These are phyloP conservation scores for Trametes cingulata DNA, from an alignment of 768 basidiomycete species.

Conservation along the genomic window DNA sequence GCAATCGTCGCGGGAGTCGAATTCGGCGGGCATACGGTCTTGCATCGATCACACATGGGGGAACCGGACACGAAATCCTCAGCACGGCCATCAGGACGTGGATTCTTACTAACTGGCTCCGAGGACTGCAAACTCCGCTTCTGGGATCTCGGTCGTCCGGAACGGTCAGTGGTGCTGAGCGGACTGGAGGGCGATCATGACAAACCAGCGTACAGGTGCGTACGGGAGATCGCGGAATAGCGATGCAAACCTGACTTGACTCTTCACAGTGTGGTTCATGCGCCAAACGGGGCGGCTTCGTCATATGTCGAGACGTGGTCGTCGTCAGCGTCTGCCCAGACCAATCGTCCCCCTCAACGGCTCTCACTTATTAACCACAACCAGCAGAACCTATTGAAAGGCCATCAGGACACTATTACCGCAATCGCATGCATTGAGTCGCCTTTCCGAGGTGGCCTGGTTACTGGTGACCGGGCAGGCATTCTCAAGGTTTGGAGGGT, in stretches of 20 bases:
- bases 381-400: conserved; percentile 80
- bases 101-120: conserved; percentile 85
- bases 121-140: conserved; percentile 85
- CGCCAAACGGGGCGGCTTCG: conserved; percentile 46
- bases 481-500: conserved; percentile 90
- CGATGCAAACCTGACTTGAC: conserved; percentile 1
- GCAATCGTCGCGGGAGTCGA: conserved; percentile 72
- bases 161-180: conserved; percentile 77
- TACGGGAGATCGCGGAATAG: neutral
- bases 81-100: conserved; percentile 45
- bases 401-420: conserved; percentile 90
- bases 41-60: conserved; percentile 32
- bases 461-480: conserved; percentile 91
- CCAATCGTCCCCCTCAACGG: conserved; percentile 70
- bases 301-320: conserved; percentile 68
- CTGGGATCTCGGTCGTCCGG: conserved; percentile 80
- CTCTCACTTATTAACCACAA: conserved; percentile 78
- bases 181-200: conserved; percentile 77
- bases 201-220: conserved; percentile 74
- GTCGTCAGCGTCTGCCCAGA: conserved; percentile 44
- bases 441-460: conserved; percentile 87
- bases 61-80: conserved; percentile 33
- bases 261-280: conserved; percentile 33
- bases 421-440: conserved; percentile 86
- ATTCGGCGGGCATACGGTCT: conserved; percentile 67